These are phyloP conservation scores for Funneliformis geosporum DNA, from an alignment of 192 early-diverging fungal species.

Conservation along the genomic window DNA sequence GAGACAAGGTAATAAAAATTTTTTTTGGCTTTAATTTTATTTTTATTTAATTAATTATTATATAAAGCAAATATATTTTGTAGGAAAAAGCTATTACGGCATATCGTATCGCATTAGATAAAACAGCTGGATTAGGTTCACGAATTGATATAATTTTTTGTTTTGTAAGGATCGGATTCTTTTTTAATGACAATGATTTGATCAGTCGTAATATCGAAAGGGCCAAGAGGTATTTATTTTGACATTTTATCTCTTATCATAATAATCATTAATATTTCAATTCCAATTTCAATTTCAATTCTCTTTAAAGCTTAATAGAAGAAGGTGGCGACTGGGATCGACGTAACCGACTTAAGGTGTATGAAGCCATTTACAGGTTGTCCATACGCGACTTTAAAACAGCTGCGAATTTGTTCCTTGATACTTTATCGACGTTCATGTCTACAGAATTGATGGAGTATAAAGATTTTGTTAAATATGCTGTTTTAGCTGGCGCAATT, in stretches of 20 bases:
- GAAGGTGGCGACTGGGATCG: conserved; percentile 99
- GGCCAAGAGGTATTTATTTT: conserved; percentile 60
- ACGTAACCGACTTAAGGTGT: conserved; percentile 95
- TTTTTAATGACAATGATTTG: conserved; percentile 81
- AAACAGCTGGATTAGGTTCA: conserved; percentile 87
- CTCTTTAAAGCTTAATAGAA: conserved; percentile 76
- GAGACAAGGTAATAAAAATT: conserved; percentile 72
- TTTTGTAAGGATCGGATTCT: conserved; percentile 90
- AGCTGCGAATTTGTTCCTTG: conserved; percentile 86
- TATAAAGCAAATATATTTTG: not conserved
- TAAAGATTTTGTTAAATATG: conserved; percentile 95
- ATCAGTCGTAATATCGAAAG: conserved; percentile 82
- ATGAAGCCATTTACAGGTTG: conserved; percentile 91
- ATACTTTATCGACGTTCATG: conserved; percentile 94
- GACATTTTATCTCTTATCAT: conserved; percentile 35
- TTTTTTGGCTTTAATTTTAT: not conserved
- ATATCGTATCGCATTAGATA: conserved; percentile 81
- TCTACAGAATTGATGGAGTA: conserved; percentile 98
- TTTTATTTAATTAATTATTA: not conserved
- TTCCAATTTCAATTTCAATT: conserved; percentile 1
- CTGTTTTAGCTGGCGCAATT: conserved; percentile 84
- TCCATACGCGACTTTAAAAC: conserved; percentile 96
- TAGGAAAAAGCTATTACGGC: conserved; percentile 87
- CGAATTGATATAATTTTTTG: conserved; percentile 94
- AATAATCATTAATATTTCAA: not conserved